phyloP scores from a whole-genome alignment of 345 rosid species.

The Microcos paniculata region DNA sequence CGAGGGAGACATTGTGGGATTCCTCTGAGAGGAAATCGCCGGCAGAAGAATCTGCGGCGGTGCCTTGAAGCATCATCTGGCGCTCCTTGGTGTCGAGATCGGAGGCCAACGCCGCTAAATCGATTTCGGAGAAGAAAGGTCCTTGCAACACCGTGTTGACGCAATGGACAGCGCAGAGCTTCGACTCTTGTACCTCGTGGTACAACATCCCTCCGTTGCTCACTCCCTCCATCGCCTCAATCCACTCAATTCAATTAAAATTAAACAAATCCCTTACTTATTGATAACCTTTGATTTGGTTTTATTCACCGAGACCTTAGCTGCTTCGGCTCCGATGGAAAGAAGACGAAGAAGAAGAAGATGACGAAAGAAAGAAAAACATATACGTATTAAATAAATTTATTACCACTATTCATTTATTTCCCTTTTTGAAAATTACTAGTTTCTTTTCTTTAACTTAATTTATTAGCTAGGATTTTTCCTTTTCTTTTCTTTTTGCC shows the following conservation, averaged over 20 bases:
- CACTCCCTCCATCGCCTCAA: conserved; percentile 53
- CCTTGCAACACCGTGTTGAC: conserved; percentile 95
- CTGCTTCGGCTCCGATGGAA: not conserved
- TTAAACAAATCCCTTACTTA: not conserved
- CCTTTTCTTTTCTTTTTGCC: too few relatives aligned
- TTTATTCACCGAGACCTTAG: not conserved
- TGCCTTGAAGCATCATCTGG: conserved; percentile 63
- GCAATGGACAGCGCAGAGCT: conserved; percentile 98
- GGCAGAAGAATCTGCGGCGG: conserved; percentile 28
- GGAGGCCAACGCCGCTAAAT: conserved; percentile 90
- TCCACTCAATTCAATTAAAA: not conserved
- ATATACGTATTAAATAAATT: too few relatives aligned
- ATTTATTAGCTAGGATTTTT: not conserved
- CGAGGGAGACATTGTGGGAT: conserved; percentile 91
- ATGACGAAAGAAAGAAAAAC: too few relatives aligned
- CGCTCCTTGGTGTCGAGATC: conserved; percentile 88
- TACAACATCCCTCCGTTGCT: conserved; percentile 97
- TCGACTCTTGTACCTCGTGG: conserved; percentile 97
- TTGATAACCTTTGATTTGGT: not conserved
- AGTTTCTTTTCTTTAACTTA: not conserved
- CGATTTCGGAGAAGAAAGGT: conserved; percentile 93
- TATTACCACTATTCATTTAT: too few relatives aligned
- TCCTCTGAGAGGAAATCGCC: conserved; percentile 82
- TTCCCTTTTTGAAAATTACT: not conserved
- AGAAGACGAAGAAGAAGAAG: conserved; percentile 2